Base-by-base conservation (phyloP, 176 grass and related monocot species). In the Triticum timopheevii region DNA sequence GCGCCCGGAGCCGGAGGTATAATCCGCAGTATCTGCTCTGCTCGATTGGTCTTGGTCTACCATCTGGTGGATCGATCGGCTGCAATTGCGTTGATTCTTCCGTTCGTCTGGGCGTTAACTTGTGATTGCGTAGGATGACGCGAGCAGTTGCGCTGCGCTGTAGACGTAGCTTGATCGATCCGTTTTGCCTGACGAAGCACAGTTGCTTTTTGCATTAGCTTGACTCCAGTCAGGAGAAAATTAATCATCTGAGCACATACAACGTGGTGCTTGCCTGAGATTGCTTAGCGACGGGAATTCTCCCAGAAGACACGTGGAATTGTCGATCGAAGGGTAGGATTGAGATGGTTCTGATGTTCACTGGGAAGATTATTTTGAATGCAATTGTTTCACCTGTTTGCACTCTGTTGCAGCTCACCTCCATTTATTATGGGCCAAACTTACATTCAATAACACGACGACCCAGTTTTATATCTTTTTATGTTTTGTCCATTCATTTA, bases 1-100 rank as follows among this genome's bases (percentile, higher is more conserved):
- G 22, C 58, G 52, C 52, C 52, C 52, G 52, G 52, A 56, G 52
- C 52, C 80, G 45, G 45, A 70, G 80, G 80, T 82, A 82, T 36
- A 28, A 35, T 36, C 65, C 20, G 65, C 6, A 20, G 20, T 24
- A 30, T 50, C 65, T 8, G 12, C 44, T 33, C 28, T 52, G 12
- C 3, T 65, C 20, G 20, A 11, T 54, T 2, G 20, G 31, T 6
- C 7, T 70, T 56, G 28, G 11, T 17, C 7, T 23, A 13, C 7
- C 3, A 54, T 23, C 63, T 38, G 69, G 34, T 40, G 39, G 36
- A 13, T 62, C 58, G 82, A 44, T 40, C 69, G 38, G 78, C 6
- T 12, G 25, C 28, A 28, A 35, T 68, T 24, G 44, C 30, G 64
- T 19, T 17, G 24, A 19, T 5, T 27, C 70, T 15, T 52, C 17